Conservation (phyloP, 2,329 filamentous ascomycete species). For the Colletotrichum sp. region DNA sequence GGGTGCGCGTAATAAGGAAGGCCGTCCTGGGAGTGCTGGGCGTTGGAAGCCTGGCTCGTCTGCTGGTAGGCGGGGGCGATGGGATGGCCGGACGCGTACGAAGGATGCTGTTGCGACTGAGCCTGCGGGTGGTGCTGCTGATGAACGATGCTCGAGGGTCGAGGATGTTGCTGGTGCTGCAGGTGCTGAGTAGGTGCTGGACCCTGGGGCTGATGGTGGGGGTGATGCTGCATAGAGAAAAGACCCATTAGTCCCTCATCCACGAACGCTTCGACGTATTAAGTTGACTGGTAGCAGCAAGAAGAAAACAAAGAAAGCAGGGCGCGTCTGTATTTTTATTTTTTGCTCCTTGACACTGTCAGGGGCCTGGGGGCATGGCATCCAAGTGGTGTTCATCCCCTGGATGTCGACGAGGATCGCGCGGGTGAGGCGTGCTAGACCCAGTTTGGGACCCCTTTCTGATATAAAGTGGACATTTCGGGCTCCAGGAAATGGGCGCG, state of each 20-base stretch:
- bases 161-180: slow-evolving; percentile 71
- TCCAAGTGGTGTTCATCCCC: slow-evolving; percentile 39
- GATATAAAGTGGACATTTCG: slow-evolving; percentile 23
- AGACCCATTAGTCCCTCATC: slow-evolving; percentile 59
- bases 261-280: slow-evolving; percentile 35
- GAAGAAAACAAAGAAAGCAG: slow-evolving; percentile 42
- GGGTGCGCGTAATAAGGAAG: slow-evolving; percentile 79
- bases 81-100: slow-evolving; percentile 72
- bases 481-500: slow-evolving; percentile 7
- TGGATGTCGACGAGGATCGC: slow-evolving; percentile 49
- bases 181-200: slow-evolving; percentile 70
- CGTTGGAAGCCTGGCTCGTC: slow-evolving; percentile 64
- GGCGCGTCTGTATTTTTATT: slow-evolving; percentile 58
- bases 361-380: slow-evolving; percentile 45
- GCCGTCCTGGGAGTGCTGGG: slow-evolving; percentile 67
- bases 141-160: slow-evolving; percentile 75
- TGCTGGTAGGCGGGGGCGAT: slow-evolving; percentile 72
- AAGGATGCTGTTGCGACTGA: slow-evolving; percentile 65
- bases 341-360: slow-evolving; percentile 47
- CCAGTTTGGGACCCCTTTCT: slow-evolving; percentile 34
- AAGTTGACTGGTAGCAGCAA: slow-evolving; percentile 22
- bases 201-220: slow-evolving; percentile 76
- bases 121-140: slow-evolving; percentile 74
- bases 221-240: slow-evolving; percentile 75
- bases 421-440: slow-evolving; percentile 54